These are phyloP conservation scores for Raffaelea ambrosiae DNA, from an alignment of 2,329 filamentous ascomycete genomes.

Conservation along the genomic window DNA sequence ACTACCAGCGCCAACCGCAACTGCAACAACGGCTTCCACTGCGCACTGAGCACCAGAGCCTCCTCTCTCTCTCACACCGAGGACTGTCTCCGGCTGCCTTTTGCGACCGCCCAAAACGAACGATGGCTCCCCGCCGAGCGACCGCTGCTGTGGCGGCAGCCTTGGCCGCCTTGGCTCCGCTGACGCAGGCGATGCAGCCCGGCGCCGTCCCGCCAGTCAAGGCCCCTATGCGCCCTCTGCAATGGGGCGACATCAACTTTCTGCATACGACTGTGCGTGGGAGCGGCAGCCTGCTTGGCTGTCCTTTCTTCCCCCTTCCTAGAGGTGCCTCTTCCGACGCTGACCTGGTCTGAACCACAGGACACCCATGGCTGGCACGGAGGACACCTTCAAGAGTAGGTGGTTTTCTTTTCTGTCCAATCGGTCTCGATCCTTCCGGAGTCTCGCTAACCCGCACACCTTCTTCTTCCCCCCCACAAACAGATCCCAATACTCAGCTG, in stretches of 20 bases:
- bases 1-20: too few relatives aligned
- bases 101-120: too few relatives aligned
- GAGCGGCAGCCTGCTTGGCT: background rate
- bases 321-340: background rate
- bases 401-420: background rate
- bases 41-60: too few relatives aligned
- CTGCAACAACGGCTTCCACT: too few relatives aligned
- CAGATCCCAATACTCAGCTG: constrained; percentile 82
- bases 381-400: constrained; percentile 83
- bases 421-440: too few relatives aligned
- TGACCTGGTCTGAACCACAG: background rate
- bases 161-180: constrained; percentile 17
- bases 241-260: constrained; percentile 94
- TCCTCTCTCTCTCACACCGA: too few relatives aligned
- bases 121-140: background rate
- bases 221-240: constrained; percentile 73
- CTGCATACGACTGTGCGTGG: constrained; percentile 68
- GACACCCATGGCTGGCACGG: constrained; percentile 95
- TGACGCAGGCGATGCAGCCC: constrained; percentile 57
- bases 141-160: constrained; percentile 3
- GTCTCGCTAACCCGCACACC: background rate
- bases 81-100: too few relatives aligned
- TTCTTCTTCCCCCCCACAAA: background rate
- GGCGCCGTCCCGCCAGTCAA: constrained; percentile 68
- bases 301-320: background rate